Evolutionary conservation across 2,329 filamentous ascomycete species (phyloP), one percentile per base, ranked within the genome.

Genomic region (Epichloe sibirici): DNA sequence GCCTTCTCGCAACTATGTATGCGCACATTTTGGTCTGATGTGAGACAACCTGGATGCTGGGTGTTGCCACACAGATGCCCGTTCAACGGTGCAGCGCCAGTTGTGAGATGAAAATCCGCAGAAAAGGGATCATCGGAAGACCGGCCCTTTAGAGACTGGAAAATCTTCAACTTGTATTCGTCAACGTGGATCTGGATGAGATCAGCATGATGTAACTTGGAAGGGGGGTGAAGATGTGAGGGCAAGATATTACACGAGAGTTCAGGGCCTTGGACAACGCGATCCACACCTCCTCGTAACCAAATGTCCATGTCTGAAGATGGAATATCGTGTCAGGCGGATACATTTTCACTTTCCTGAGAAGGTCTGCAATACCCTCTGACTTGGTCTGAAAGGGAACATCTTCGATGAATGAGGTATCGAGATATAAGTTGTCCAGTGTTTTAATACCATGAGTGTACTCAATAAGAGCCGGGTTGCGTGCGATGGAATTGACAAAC

Each of bases 261-360:
- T 79, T 69, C 0, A 96, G 71, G 11, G 82, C 79, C 23, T 82
- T 78, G 0, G 89, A 83, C 0, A 97, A 69, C 0, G 88, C 85
- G 54, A 90, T 73, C 90, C 90, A 96, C 0, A 95, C 89, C 50
- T 95, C 86, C 64, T 97, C 90, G 57, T 96, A 95, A 0, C 76
- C 76, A 63, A 93, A 93, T 0, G 91, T 96, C 90, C 90, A 95
- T 1, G 89, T 81, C 53, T 90, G 81, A 45, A 97, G 77, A 65
- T 95, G 86, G 61, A 95, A 96, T 1, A 85, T 66, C 0, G 89
- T 95, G 40, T 88, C 79, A 1, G 72, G 56, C 0, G 90, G 85
- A 64, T 91, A 95, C 25, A 70, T 63, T 0, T 70, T 66, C 0
- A 95, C 75, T 58, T 89, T 85, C 4, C 72, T 69, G 1, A 96